Evolutionary conservation across 2,329 filamentous ascomycete genomes (phyloP), one percentile per base, ranked within the genome.

Genomic region (Alternaria consortialis): DNA sequence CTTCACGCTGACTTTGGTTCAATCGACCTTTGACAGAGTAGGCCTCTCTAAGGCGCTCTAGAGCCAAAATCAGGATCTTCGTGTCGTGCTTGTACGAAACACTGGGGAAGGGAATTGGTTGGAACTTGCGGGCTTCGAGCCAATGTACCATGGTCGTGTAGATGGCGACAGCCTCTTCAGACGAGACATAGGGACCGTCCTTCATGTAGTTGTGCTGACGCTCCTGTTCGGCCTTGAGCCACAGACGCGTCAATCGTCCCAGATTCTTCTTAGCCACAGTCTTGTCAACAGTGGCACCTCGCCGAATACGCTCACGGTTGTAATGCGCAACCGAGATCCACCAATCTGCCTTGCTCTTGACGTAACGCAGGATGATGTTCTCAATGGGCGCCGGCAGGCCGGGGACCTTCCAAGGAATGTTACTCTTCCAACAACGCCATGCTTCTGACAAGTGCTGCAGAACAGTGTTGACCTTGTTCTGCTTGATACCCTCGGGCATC

Each of bases 381-480:
- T 99, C 95, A 65, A 99, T 98, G 0, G 95, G 94, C 13, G 96
- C 96, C 40, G 95, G 95, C 62, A 99, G 81, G 37, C 95, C 96
- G 53, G 95, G 95, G 3, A 99, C 95, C 83, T 99, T 99, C 95
- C 95, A 99, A 0, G 95, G 95, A 69, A 99, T 99, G 75, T 99
- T 99, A 81, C 94, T 97, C 89, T 99, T 99, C 95, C 95, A 99
- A 83, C 95, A 99, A 82, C 95, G 88, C 95, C 95, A 99, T 13
- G 95, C 95, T 82, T 99, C 95, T 0, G 94, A 98, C 42, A 99
- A 82, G 85, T 99, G 96, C 75, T 98, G 95, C 55, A 99, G 84
- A 44, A 99, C 94, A 1, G 94, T 97, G 80, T 99, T 97, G 79
- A 99, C 93, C 82, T 99, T 99, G 84, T 95, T 99, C 78, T 99